Evolutionary conservation across 2,329 filamentous ascomycete genomes (phyloP), one percentile per base, ranked within the genome.

Genomic region (Talaromyces funiculosus): DNA sequence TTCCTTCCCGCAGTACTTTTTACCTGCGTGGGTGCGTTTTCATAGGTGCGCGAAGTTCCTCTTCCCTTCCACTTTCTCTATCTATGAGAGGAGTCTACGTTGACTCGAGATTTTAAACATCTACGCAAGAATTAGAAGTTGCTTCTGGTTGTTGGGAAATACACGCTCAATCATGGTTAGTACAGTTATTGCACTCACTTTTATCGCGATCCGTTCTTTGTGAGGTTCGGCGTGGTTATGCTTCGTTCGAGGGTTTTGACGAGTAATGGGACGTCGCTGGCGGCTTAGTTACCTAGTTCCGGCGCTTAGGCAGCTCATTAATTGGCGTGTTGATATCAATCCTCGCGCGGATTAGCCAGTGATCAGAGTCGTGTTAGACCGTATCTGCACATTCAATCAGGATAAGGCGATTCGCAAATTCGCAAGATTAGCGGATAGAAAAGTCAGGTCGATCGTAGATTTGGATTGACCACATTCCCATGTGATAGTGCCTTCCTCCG

Each of bases 281-380:
- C n/a, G n/a, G n/a, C n/a, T n/a, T n/a, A n/a, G n/a, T n/a, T n/a
- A n/a, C n/a, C 53, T 24, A 56, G 1, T 40, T 56, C 0, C 8
- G 20, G 3, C 37, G 37, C 3, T 22, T 3, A 4, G 16, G 37
- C 0, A 12, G 20, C 18, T 18, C 24, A 2, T 18, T 37, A 0
- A 42, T 16, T 5, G 31, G 12, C 14, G 57, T 66, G 24, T 56
- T 61, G 59, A 66, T 69, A 43, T 69, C 58, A 12, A 70, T n/a
- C 2, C 47, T 31, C 22, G 59, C 59, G 6, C 59, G 16, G 20
- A 69, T 65, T 24, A 65, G 67, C 45, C 66, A 66, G 59, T 71
- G 65, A 58, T 72, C 66, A 0, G 65, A 72, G 54, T 67, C 62
- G 40, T 63, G 65, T 43, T 70, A 62, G 0, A 69, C n/a, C 2